A percentile compares a stretch with the other conserved stretches of the same genome.
Evolutionary conservation across 768 basidiomycete genomes (phyloP).

Genomic region (Lentinula detonsa): DNA sequence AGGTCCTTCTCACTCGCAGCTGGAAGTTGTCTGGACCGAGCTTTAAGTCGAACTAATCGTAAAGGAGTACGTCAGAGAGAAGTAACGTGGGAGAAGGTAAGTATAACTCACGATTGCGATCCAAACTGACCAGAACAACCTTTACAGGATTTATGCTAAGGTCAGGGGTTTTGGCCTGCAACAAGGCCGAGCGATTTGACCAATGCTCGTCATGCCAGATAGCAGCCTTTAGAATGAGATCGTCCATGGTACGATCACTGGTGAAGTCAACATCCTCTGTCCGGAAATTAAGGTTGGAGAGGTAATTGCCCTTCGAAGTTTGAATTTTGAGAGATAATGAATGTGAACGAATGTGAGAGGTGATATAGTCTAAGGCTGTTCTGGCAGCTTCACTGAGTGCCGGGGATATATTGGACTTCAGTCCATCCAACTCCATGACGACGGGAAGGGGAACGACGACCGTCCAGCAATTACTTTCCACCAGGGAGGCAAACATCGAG

Average conservation of each 20-base stretch:
- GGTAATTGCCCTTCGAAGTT: conserved; percentile 92
- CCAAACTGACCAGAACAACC: conserved; percentile 85
- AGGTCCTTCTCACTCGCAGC: conserved; percentile 86
- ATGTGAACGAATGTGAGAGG: conserved; percentile 69
- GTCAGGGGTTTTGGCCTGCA: conserved; percentile 36
- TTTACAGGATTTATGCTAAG: conserved; percentile 53
- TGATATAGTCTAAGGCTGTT: conserved; percentile 69
- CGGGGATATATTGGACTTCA: conserved; percentile 50
- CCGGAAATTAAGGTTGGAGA: conserved; percentile 74
- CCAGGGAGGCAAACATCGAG: conserved; percentile 59
- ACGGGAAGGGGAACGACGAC: conserved; percentile 90
- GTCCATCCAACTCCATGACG: conserved; percentile 95
- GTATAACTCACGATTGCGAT: conserved; percentile 74
- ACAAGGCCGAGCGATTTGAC: conserved; percentile 73
- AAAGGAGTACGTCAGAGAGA: conserved; percentile 11
- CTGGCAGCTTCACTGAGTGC: conserved; percentile 73
- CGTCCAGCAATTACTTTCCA: conserved; percentile 83
- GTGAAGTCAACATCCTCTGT: conserved; percentile 78
- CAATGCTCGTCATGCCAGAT: conserved; percentile 94
- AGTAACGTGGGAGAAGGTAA: conserved; percentile 4
- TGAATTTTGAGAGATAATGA: conserved; percentile 83
- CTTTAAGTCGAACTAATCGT: conserved; percentile 77
- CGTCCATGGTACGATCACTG: conserved; percentile 80
- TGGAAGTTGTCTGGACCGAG: conserved; percentile 78
- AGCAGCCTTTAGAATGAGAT: conserved; percentile 87